phyloP scores from a whole-genome alignment of 805 yeast species.

The Kluyveromyces nonfermentans region DNA sequence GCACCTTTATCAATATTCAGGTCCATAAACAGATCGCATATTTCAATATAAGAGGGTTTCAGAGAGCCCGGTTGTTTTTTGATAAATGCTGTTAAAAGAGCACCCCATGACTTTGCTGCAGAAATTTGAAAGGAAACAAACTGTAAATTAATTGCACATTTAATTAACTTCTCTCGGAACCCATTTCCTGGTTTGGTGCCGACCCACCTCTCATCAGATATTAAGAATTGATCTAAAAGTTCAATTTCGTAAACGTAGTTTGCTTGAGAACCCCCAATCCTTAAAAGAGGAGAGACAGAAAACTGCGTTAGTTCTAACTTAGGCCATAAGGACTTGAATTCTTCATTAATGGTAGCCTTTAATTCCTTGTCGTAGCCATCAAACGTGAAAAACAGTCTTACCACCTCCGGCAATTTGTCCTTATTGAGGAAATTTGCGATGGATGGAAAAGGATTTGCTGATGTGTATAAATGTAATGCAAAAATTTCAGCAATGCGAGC shows the following conservation, averaged over 20 bases:
- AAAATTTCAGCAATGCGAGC: constrained; percentile 68
- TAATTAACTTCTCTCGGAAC: constrained; percentile 41
- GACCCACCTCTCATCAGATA: constrained; percentile 36
- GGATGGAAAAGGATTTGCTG: constrained; percentile 35
- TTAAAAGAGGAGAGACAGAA: constrained; percentile 36
- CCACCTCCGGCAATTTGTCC: constrained; percentile 25
- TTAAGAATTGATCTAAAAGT: constrained; percentile 53
- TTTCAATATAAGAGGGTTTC: constrained; percentile 28
- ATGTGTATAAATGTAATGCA: constrained; percentile 59
- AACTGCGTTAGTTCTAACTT: constrained; percentile 41
- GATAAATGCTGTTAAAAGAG: constrained; percentile 59
- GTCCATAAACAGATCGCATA: constrained; percentile 42
- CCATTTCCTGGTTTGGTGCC: constrained; percentile 22
- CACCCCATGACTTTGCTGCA: constrained; percentile 70
- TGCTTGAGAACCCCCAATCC: constrained; percentile 41
- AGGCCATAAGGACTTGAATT: constrained; percentile 44
- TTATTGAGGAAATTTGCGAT: constrained; percentile 37
- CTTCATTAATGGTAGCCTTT: constrained; percentile 36
- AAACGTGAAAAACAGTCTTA: constrained; percentile 34
- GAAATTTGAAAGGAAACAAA: constrained; percentile 55
- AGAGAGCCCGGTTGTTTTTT: constrained; percentile 31
- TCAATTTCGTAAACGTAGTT: constrained; percentile 48
- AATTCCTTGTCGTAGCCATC: constrained; percentile 38
- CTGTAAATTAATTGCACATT: constrained; percentile 56
- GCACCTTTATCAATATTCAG: constrained; percentile 44